Base-by-base conservation (phyloP, 495 filamentous ascomycete genomes). In the Melanomma pulvis-pyrius region DNA sequence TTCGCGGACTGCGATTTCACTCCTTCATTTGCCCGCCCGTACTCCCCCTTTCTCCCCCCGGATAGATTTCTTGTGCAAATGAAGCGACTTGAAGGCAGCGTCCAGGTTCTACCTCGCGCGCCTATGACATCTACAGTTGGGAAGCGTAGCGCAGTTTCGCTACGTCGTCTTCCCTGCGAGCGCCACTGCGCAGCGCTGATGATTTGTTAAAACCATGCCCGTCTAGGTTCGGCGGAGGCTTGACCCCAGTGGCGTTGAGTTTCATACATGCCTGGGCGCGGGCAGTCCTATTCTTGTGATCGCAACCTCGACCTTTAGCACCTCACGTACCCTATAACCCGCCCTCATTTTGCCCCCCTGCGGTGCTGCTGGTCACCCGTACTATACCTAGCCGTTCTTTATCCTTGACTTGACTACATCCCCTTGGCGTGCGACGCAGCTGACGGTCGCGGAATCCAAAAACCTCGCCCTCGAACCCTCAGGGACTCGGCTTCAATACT, bases 321-420 rank as follows among this genome's bases (percentile, higher is more conserved):
- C 30, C 12, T 51, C 24, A 6, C 48, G 19, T 51, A 51, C 17
- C 48, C 24, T 25, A 24, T 26, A 9, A 19, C n/a, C n/a, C 21
- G 49, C 49, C 17, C 49, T 26, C 26, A 54, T 28, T 54, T 54
- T 13, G 25, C 29, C 51, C 29, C 24, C 51, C 28, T 19, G 25
- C 25, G 51, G 51, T 7, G 39, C 39, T 62, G 59, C 48, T 53
- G 59, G 47, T 32, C 48, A 44, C 22, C 32, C 59, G 49, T 54
- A 62, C 48, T 34, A 12, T 34, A 34, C 13, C 39, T 15, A 52
- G 15, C 29, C 57, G 22, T 44, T 62, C 59, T 30, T 62, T 53
- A 52, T 46, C 22, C 47, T 54, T 22, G 30, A 46, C 53, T 36
- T 36, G 39, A 17, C 39, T 44, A 11, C 39, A 15, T 44, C 6